These are phyloP conservation scores for Polyporus arcularius DNA, from an alignment of 768 basidiomycete species.

Conservation along the genomic window DNA sequence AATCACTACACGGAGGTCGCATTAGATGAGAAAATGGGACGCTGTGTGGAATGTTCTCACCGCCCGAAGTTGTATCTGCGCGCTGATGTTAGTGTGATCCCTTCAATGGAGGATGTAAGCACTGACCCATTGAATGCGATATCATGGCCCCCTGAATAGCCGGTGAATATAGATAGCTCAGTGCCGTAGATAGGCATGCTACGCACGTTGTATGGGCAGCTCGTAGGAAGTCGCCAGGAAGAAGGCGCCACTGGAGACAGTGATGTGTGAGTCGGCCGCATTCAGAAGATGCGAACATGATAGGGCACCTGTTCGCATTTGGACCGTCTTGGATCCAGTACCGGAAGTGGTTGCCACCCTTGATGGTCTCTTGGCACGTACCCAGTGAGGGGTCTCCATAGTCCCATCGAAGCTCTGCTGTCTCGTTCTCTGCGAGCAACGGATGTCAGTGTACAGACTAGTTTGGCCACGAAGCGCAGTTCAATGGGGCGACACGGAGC, in stretches of 20 bases:
- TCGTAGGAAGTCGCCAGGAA: slow-evolving; percentile 81
- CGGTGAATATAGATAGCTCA: background rate
- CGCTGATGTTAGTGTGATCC: background rate
- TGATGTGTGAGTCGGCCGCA: background rate
- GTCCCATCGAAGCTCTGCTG: slow-evolving; percentile 81
- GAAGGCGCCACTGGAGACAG: slow-evolving; percentile 57
- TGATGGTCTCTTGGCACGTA: slow-evolving; percentile 80
- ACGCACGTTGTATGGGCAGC: slow-evolving; percentile 57
- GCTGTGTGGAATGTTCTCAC: slow-evolving; percentile 33
- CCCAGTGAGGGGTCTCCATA: slow-evolving; percentile 83
- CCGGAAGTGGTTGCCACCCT: slow-evolving; percentile 86
- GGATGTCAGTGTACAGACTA: background rate
- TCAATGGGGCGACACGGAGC: background rate
- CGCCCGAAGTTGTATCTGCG: slow-evolving; percentile 75
- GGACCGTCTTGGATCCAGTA: slow-evolving; percentile 85
- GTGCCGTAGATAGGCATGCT: background rate
- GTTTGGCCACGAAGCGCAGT: too few species aligned
- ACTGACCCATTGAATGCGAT: slow-evolving; percentile 70
- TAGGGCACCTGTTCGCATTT: slow-evolving; percentile 54
- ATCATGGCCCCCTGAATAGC: slow-evolving; percentile 55
- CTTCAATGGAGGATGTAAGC: background rate
- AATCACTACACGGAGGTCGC: slow-evolving; percentile 52
- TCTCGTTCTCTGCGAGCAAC: slow-evolving; percentile 64
- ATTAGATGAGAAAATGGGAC: background rate
- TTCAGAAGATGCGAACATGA: background rate